Evolutionary conservation across 2,329 filamentous ascomycete genomes (phyloP), one percentile per base, ranked within the genome.

Genomic region (Aspergillus neotritici): DNA sequence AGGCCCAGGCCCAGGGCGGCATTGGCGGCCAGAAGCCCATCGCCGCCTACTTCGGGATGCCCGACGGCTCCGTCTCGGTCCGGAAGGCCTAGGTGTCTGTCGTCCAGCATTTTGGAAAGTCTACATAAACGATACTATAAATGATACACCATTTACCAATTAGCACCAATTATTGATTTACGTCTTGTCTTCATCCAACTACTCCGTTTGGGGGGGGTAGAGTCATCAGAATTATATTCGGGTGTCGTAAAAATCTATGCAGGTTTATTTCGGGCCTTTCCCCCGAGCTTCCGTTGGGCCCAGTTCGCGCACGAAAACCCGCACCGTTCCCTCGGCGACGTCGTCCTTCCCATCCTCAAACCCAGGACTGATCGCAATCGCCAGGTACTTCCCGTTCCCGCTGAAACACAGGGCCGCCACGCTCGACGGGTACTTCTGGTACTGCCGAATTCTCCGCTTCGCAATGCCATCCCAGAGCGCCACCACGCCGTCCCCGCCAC

Each of bases 21-120:
- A 69, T 80, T 37, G 84, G 86, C 37, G 89, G 87, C 1, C 88
- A 96, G 71, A 94, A 91, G 70, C 93, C 93, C 0, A 78, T 96
- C 10, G 89, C 89, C 21, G 90, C 88, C 16, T 98, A 97, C 71
- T 98, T 97, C 68, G 93, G 93, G 30, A 86, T 93, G 80, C 79
- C 84, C 34, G 86, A 87, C 60, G 86, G 86, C 3, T 74, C 72
- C 9, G 83, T 86, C 11, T 70, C 82, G 57, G 72, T 83, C 37
- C 62, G 73, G 51, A 65, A 61, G 47, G 71, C 72, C n/a, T 25
- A 25, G 21, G 21, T 2, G 21, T 9, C 7, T 25, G 21, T 25
- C 21, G 7, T 8, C 21, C 2, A 37, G 16, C 25, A 43, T 37
- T 37, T 33, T 31, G 21, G 29, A 34, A 43, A 32, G 37, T 16